Base-by-base conservation (phyloP, 2,329 filamentous ascomycete species). In the Juglanconis juglandina region DNA sequence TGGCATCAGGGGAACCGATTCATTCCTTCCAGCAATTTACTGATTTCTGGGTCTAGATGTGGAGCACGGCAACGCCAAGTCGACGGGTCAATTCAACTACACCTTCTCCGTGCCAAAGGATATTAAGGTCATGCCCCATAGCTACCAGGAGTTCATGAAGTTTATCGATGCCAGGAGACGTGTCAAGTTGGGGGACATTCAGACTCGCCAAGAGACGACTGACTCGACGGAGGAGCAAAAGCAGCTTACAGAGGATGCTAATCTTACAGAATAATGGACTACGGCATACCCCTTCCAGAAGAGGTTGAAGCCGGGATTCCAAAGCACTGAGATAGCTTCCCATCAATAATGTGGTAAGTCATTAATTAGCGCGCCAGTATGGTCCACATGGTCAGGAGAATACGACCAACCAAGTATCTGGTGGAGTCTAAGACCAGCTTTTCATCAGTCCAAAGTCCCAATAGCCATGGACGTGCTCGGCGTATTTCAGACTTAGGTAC, bases 81-180 rank as follows among this genome's bases (percentile, higher is more conserved):
- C 87, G 3, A 91, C 88, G 0, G 89, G 89, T 4, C 87, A 89
- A 67, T 91, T 92, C 76, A 89, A 90, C 67, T 91, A 91, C 69
- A 91, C 88, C 0, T 76, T 76, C 56, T 66, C 70, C 2, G 74
- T 76, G 50, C 73, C 75, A 14, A 70, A 68, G 58, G 70, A 75
- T 59, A 68, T 76, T 52, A 70, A 69, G 24, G 75, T 76, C 17
- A 62, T 76, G 58, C 75, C 75, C 30, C 69, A 71, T 59, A 71
- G 74, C 1, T 77, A 78, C 65, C 68, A 75, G 56, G 74, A 78
- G 64, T 76, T 75, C 64, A 76, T 79, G 71, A 73, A 73, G 67
- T 79, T 77, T 58, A 70, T 79, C 46, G 76, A 78, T 52, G 77
- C 76, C 1, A 72, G 75, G 34, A 70, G 76, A 49, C 72, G 76